These are phyloP conservation scores for Vitis labrusca DNA, from an alignment of 164 flowering plant genomes.

Conservation along the genomic window DNA sequence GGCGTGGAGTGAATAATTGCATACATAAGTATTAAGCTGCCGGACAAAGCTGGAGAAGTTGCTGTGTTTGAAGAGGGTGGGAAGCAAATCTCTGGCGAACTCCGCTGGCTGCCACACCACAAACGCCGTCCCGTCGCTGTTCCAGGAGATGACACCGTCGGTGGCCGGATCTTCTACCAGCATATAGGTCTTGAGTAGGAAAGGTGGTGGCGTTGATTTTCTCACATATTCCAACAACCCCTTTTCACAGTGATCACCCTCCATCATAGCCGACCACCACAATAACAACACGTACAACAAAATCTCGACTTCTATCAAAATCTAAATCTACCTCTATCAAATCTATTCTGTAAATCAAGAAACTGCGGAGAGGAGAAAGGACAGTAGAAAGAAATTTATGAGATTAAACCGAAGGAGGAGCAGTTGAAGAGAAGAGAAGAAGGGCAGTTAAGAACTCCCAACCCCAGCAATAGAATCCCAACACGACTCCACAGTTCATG, in stretches of 20 bases:
- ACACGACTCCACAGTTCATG: slow-evolving; percentile 75
- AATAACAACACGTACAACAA: too few species aligned
- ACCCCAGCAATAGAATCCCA: slow-evolving; percentile 83
- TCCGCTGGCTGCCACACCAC: slow-evolving; percentile 83
- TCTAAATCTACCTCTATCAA: too few species aligned
- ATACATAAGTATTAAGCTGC: slow-evolving; percentile 87
- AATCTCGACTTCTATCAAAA: too few species aligned
- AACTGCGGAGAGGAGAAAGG: background rate
- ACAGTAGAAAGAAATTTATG: background rate
- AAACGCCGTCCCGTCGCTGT: slow-evolving; percentile 62
- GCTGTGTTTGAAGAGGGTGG: slow-evolving; percentile 81
- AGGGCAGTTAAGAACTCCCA: slow-evolving; percentile 82
- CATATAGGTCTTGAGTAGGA: slow-evolving; percentile 66
- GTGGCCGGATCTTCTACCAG: slow-evolving; percentile 69
- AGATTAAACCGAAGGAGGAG: background rate
- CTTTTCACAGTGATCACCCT: slow-evolving; percentile 22
- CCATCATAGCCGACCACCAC: background rate
- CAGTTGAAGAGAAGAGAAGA: slow-evolving; percentile 57
- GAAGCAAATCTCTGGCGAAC: slow-evolving; percentile 78
- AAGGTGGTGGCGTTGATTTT: slow-evolving; percentile 61
- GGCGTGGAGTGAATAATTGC: slow-evolving; percentile 1
- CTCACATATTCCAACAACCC: slow-evolving; percentile 38
- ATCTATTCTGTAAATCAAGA: too few species aligned
- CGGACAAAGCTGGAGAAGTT: slow-evolving; percentile 93
- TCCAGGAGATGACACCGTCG: slow-evolving; percentile 70